phyloP scores from a whole-genome alignment of 352 stramenopile species.

The Pythium folliculosum region DNA sequence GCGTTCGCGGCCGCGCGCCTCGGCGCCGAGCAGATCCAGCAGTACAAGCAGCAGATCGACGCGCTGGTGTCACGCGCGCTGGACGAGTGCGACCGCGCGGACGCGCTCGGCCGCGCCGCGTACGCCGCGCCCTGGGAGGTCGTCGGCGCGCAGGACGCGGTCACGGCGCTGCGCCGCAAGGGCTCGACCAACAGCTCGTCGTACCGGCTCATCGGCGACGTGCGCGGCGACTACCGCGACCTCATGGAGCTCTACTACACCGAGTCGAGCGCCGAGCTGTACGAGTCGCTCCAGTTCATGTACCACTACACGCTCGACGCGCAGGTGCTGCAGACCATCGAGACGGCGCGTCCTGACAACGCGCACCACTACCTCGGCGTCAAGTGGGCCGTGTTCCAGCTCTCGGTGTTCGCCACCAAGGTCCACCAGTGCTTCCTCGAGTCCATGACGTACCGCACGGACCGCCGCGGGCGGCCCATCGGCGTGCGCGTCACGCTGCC shows the following conservation, averaged over 20 bases:
- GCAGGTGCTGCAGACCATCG: slow-evolving; percentile 70
- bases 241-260: slow-evolving; percentile 76
- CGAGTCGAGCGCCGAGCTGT: slow-evolving; percentile 46
- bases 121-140: slow-evolving; percentile 19
- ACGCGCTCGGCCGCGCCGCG: slow-evolving; percentile 4
- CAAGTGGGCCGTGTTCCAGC: slow-evolving; percentile 77
- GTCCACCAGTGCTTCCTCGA: slow-evolving; percentile 75
- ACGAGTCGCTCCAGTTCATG: slow-evolving; percentile 73
- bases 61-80: neutral
- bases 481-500: slow-evolving; percentile 71
- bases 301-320: slow-evolving; percentile 64
- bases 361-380: slow-evolving; percentile 71
- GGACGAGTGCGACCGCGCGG: slow-evolving; percentile 23
- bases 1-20: slow-evolving; percentile 1
- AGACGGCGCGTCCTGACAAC: slow-evolving; percentile 42
- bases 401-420: slow-evolving; percentile 59
- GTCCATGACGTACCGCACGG: slow-evolving; percentile 72
- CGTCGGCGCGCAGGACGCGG: slow-evolving; percentile 11
- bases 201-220: slow-evolving; percentile 59
- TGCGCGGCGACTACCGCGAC: slow-evolving; percentile 63
- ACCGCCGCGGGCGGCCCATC: slow-evolving; percentile 56
- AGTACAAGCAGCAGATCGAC: slow-evolving; percentile 10
- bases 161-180: slow-evolving; percentile 10
- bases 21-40: slow-evolving; percentile 3
- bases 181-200: slow-evolving; percentile 1